phyloP scores from a whole-genome alignment of 108 stramenopile genomes.

The Conticribra guillardii region DNA sequence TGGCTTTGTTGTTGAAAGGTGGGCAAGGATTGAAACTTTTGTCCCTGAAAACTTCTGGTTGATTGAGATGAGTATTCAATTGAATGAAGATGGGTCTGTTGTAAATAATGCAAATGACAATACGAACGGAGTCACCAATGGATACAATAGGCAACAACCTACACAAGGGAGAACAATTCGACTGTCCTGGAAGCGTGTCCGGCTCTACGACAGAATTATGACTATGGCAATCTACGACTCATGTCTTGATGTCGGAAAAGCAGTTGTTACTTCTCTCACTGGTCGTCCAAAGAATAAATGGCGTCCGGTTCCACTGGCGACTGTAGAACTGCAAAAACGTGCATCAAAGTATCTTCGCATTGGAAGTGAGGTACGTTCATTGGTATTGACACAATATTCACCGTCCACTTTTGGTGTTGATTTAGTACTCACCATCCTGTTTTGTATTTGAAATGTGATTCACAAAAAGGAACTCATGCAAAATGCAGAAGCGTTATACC shows the following conservation, averaged over 20 bases:
- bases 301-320: conserved; percentile 94
- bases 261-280: conserved; percentile 71
- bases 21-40: conserved; percentile 94
- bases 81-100: conserved; percentile 51
- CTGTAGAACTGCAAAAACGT: conserved; percentile 97
- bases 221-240: conserved; percentile 81
- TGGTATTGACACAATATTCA: too few species aligned
- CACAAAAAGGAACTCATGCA: conserved; percentile 92
- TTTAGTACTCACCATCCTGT: too few species aligned
- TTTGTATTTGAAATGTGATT: too few species aligned
- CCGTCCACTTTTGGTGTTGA: too few species aligned
- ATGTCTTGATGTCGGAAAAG: conserved; percentile 85
- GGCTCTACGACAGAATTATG: conserved; percentile 87
- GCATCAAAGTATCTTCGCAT: conserved; percentile 89
- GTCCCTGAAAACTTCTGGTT: conserved; percentile 95
- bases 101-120: conserved; percentile 22
- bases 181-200: conserved; percentile 88
- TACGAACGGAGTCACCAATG: conserved; percentile 19
- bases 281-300: conserved; percentile 87
- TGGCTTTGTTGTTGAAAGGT: conserved; percentile 99
- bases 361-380: conserved; percentile 87
- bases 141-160: conserved; percentile 4
- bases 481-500: conserved; percentile 95
- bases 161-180: conserved; percentile 46
- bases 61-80: conserved; percentile 68